A percentile compares a stretch with the other conserved stretches of the same genome.
These are phyloP conservation scores for Blastocystis sp. DNA, from an alignment of 352 stramenopile genomes.

Conservation along the genomic window DNA sequence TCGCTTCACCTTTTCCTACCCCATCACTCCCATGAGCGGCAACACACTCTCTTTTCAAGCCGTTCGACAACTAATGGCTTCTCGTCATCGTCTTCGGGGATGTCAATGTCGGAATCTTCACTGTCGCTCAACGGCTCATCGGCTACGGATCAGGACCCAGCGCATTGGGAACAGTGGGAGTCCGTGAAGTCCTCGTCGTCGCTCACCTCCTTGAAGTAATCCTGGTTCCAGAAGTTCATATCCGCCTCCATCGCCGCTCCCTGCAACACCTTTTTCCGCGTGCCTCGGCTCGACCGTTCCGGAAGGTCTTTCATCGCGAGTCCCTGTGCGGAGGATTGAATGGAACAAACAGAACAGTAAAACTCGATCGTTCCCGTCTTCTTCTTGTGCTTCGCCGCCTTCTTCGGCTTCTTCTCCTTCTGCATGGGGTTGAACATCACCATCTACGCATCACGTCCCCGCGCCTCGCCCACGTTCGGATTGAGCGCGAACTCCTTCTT, in stretches of 20 bases:
- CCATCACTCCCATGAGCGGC: neutral
- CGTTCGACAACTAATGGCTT: constrained; percentile 52
- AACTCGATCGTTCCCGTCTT: constrained; percentile 32
- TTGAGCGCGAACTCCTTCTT: constrained; percentile 49
- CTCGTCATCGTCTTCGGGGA: constrained; percentile 61
- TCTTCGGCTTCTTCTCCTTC: constrained; percentile 55
- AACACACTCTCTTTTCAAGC: constrained; percentile 59
- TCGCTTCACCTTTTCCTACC: constrained; percentile 69
- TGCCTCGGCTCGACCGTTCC: constrained; percentile 36
- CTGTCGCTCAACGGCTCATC: constrained; percentile 52
- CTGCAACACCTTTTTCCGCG: constrained; percentile 4
- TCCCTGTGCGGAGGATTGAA: neutral
- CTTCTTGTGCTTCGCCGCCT: constrained; percentile 24
- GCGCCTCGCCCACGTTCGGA: constrained; percentile 5
- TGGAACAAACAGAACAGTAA: constrained; percentile 23
- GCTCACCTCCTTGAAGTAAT: constrained; percentile 65
- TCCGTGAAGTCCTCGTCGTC: constrained; percentile 67
- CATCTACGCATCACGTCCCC: neutral
- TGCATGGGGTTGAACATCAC: constrained; percentile 36
- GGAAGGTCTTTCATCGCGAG: constrained; percentile 54
- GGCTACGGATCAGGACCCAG: neutral
- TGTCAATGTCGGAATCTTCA: constrained; percentile 69
- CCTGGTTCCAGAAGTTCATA: constrained; percentile 68
- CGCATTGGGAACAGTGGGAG: neutral
- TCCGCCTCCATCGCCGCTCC: constrained; percentile 64